Evolutionary conservation across 2,329 filamentous ascomycete species (phyloP), one percentile per base, ranked within the genome.

Genomic region (Fusarium redolens): DNA sequence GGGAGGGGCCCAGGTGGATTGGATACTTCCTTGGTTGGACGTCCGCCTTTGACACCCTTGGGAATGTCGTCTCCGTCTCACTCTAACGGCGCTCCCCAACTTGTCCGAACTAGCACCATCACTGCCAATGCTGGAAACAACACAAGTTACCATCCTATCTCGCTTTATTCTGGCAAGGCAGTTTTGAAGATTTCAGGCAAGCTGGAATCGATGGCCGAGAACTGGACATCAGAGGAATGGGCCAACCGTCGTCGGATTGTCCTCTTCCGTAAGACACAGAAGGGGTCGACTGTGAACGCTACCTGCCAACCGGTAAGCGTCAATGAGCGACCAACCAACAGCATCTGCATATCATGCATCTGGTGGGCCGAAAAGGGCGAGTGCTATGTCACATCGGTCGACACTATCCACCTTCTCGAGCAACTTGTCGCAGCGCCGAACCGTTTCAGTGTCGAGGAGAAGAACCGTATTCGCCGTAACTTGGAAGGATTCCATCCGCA

Each of bases 301-400:
- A 92, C 88, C 18, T 98, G 98, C 84, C 90, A 92, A 55, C 86
- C 95, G 0, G 91, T 98, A 51, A 87, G 93, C 20, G 90, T 91
- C 18, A 93, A 94, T 77, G 93, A 97, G 70, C 90, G 95, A 28
- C 90, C 92, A 2, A 90, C 92, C 5, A 93, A 96, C 83, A 95
- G 92, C 83, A 96, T 97, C 68, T 97, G 95, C 83, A 94, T 99
- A 80, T 98, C 95, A 82, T 99, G 96, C 85, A 99, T 99, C 79
- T 95, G 92, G 86, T 99, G 96, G 96, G 92, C 92, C 65, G 95
- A 97, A 82, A 97, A 95, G 83, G 86, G 91, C 52, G 93, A 97
- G 78, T 97, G 92, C 82, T 98, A 91, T 81, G 95, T 98, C 60
- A 98, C 96, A 5, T 98, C 95, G 58, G 96, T 99, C 22, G 96